Percentiles rank a stretch among this genome's conserved stretches.
phyloP scores from a whole-genome alignment of 805 yeast species.

The Candida methanosorbosa region DNA sequence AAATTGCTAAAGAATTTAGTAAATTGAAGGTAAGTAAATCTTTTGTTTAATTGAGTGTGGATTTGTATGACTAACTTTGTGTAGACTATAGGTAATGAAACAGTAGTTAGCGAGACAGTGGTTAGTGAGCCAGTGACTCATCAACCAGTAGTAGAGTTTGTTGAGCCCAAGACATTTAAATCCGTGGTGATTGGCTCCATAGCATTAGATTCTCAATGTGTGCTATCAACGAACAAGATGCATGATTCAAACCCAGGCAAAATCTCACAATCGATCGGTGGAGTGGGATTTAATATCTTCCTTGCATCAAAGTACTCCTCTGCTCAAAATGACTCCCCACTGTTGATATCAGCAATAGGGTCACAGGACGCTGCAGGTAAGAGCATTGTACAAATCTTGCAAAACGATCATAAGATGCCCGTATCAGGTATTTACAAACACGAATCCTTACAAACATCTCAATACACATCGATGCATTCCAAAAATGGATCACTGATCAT shows the following conservation, averaged over 20 bases:
- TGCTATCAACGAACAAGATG: slow-evolving; percentile 22
- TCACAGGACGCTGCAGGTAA: slow-evolving; percentile 43
- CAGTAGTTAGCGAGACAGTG: background rate
- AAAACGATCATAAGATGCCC: slow-evolving; percentile 17
- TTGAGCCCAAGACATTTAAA: no score
- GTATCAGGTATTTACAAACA: slow-evolving; percentile 32
- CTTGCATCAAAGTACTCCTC: slow-evolving; percentile 41
- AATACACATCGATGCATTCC: slow-evolving; percentile 65
- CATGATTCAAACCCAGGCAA: slow-evolving; percentile 71
- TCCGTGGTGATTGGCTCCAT: slow-evolving; percentile 73
- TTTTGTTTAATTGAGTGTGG: no score
- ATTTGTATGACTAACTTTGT: no score
- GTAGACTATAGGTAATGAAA: background rate
- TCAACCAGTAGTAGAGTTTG: background rate
- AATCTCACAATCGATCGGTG: slow-evolving; percentile 56
- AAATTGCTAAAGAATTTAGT: slow-evolving; percentile 51
- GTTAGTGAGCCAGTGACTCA: background rate
- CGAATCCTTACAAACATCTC: slow-evolving; percentile 41
- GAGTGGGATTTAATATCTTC: slow-evolving; percentile 77
- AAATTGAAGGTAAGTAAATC: slow-evolving; percentile 27
- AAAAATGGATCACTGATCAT: slow-evolving; percentile 52
- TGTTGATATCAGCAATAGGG: slow-evolving; percentile 52
- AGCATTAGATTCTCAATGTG: slow-evolving; percentile 65
- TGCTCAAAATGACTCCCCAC: slow-evolving; percentile 21
- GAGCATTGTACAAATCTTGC: slow-evolving; percentile 17